These are phyloP conservation scores for Nothomitra cinnamomea DNA, from an alignment of 2,329 filamentous ascomycete species.

Conservation along the genomic window DNA sequence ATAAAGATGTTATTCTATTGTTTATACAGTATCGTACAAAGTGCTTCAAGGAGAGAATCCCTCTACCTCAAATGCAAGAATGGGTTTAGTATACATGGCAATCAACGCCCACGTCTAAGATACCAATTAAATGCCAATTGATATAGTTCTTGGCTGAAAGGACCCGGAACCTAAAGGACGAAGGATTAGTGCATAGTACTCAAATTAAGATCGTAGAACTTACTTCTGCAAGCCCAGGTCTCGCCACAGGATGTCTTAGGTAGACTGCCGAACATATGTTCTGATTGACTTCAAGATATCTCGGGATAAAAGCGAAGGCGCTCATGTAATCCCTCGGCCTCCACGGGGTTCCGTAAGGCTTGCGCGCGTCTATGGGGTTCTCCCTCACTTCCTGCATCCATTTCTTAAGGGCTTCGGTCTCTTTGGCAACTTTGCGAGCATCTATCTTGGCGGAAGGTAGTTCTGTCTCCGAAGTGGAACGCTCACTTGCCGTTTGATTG, in stretches of 20 bases:
- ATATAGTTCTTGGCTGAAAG: slow-evolving; percentile 52
- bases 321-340: slow-evolving; percentile 70
- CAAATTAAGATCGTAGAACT: not conserved
- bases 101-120: slow-evolving; percentile 30
- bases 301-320: slow-evolving; percentile 85
- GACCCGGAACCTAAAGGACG: slow-evolving; percentile 43
- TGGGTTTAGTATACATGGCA: not conserved
- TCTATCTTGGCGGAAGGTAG: slow-evolving; percentile 14
- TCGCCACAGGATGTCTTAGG: slow-evolving; percentile 78
- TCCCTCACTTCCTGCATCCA: slow-evolving; percentile 50
- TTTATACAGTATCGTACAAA: not conserved
- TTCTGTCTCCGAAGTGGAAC: slow-evolving; percentile 11
- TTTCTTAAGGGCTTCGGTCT: slow-evolving; percentile 18
- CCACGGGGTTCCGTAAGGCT: slow-evolving; percentile 90
- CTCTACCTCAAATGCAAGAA: not conserved
- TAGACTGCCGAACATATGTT: slow-evolving; percentile 94
- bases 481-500: slow-evolving; percentile 17
- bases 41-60: not conserved
- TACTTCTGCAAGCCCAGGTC: slow-evolving; percentile 63
- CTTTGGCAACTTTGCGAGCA: slow-evolving; percentile 22
- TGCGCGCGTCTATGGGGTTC: slow-evolving; percentile 58
- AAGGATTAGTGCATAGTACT: not conserved
- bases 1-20: not conserved
- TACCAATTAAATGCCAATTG: slow-evolving; percentile 93
- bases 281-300: slow-evolving; percentile 95